Base-by-base conservation (phyloP, 2,329 filamentous ascomycete genomes). In the Beauveria bassiana region DNA sequence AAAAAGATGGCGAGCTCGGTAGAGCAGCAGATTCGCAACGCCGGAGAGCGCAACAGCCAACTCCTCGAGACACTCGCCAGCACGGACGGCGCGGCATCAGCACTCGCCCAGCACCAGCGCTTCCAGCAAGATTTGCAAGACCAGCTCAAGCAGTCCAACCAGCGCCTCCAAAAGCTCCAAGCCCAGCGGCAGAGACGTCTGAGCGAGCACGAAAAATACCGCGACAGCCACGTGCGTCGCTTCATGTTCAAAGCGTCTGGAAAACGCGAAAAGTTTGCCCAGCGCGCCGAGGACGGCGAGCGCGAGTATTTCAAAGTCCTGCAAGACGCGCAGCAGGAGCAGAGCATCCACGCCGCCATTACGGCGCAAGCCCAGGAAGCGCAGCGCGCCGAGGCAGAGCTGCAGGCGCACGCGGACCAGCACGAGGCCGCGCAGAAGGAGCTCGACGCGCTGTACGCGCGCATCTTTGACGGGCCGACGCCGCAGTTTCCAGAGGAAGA, bases 401-500 rank as follows among this genome's bases (percentile, higher is more conserved):
- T 84, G 3, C 71, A 79, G 62, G 60, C 42, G 1, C 69, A 73
- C 14, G 71, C 70, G 1, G 59, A 64, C 3, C 69, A 74, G 10
- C 77, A 81, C 62, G 66, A 68, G 4, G 66, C 70, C 43, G 75
- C 79, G 2, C 77, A 82, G 66, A 63, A 64, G 3, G 76, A 81
- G 22, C 75, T 85, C 6, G 80, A 85, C 64, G 69, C 68, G 3
- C 72, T 85, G 3, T 85, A 85, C 68, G 59, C 77, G n/a, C 74
- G 72, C 56, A 78, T 86, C 63, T 86, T 86, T 66, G 70, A 73
- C 10, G 81, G 81, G 0, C 77, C 78, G 5, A 83, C 81, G 1
- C 79, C 79, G 0, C 78, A 75, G 0, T 79, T 82, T 28, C 79
- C 80, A 0, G 78, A 79, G n/a, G 81, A 85, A 66, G 82, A 85